A percentile compares a stretch with the other conserved stretches of the same genome.
Evolutionary conservation across 1,139 yeast species (phyloP).

Genomic region (Lodderomyces pseudojiufengensis): DNA sequence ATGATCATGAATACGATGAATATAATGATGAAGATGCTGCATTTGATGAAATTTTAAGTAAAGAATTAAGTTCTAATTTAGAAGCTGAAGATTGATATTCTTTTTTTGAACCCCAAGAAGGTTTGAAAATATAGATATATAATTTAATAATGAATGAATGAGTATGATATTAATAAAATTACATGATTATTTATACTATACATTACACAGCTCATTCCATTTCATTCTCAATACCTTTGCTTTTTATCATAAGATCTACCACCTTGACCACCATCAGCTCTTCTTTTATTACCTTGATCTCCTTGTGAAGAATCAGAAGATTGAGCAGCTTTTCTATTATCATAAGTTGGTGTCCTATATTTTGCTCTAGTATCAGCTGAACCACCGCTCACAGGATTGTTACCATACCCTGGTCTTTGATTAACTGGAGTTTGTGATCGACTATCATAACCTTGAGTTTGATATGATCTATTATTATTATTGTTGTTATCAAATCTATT

Average conservation of each 20-base stretch:
- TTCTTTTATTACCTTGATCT: slow-evolving; percentile 21
- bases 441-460: neutral
- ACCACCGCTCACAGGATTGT: slow-evolving; percentile 1
- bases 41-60: slow-evolving; percentile 30
- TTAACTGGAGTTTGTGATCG: neutral
- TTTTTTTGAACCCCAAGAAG: no score
- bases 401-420: neutral
- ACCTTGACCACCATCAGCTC: slow-evolving; percentile 18
- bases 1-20: neutral
- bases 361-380: slow-evolving; percentile 1
- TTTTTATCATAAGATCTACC: slow-evolving; percentile 33
- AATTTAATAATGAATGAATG: no score
- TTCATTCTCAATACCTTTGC: slow-evolving; percentile 21
- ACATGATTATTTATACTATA: no score
- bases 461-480: neutral
- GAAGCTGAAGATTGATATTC: no score
- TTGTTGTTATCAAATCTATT: neutral
- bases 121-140: no score
- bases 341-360: slow-evolving; percentile 4
- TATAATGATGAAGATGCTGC: slow-evolving; percentile 5
- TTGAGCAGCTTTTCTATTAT: slow-evolving; percentile 5
- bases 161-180: no score
- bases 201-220: no score
- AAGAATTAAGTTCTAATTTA: slow-evolving; percentile 20
- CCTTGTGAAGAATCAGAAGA: neutral